Evolutionary conservation across 805 yeast species (phyloP).

Genomic region (Wickerhamiella occidentalis): DNA sequence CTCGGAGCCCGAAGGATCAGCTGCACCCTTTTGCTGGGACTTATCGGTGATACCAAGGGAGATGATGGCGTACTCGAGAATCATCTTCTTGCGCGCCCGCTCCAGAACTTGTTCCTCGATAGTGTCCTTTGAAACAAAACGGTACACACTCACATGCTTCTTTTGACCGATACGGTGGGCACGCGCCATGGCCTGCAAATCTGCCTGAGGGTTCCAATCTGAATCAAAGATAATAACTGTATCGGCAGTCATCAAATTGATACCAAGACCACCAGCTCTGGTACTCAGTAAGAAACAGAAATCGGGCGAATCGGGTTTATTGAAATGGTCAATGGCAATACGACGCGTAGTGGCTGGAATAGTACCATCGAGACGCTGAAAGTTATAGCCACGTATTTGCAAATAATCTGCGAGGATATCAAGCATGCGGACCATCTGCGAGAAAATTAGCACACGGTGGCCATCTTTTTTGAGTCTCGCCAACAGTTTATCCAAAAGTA

Average conservation of each 20-base stretch:
- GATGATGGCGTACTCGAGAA: conserved; percentile 92
- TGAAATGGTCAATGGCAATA: conserved; percentile 90
- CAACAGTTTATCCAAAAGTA: conserved; percentile 75
- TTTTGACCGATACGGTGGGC: conserved; percentile 99
- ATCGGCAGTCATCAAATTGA: conserved; percentile 97
- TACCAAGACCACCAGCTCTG: conserved; percentile 98
- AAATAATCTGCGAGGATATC: conserved; percentile 92
- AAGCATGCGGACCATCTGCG: conserved; percentile 94
- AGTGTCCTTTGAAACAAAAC: conserved; percentile 96
- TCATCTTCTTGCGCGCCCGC: conserved; percentile 95
- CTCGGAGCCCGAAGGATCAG: conserved; percentile 48
- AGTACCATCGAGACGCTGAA: conserved; percentile 94
- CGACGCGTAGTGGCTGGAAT: conserved; percentile 88
- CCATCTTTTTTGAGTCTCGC: conserved; percentile 83
- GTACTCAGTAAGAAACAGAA: conserved; percentile 84
- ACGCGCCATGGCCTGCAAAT: conserved; percentile 98
- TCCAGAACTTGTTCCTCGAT: conserved; percentile 96
- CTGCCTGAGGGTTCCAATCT: conserved; percentile 99
- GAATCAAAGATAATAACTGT: conserved; percentile 96
- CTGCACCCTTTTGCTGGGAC: conserved; percentile 40
- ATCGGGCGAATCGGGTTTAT: conserved; percentile 85
- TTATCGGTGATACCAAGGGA: conserved; percentile 89
- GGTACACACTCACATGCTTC: conserved; percentile 91
- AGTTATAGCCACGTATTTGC: conserved; percentile 71
- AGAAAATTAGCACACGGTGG: conserved; percentile 86